These are phyloP conservation scores for Capillidium rhysosporum DNA, from an alignment of 371 early-diverging fungal species.

Conservation along the genomic window DNA sequence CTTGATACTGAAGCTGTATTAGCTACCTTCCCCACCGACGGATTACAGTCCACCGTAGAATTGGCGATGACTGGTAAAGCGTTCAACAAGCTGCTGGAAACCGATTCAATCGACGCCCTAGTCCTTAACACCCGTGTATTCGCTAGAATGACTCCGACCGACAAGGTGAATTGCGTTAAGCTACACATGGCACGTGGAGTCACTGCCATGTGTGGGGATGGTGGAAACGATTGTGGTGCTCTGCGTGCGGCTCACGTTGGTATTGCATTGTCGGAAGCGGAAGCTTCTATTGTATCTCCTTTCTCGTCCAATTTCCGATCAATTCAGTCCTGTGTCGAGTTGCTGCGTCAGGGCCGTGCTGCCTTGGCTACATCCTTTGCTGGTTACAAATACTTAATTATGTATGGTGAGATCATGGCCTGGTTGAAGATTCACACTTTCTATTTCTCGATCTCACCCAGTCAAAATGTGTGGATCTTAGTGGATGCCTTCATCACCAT, in stretches of 20 bases:
- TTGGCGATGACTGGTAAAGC: slow-evolving; percentile 56
- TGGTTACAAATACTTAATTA: slow-evolving; percentile 43
- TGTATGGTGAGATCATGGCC: slow-evolving; percentile 60
- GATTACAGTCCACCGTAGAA: slow-evolving; percentile 17
- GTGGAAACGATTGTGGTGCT: slow-evolving; percentile 92
- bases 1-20: slow-evolving; percentile 16
- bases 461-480: slow-evolving; percentile 44
- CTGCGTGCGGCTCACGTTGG: slow-evolving; percentile 82
- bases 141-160: slow-evolving; percentile 56
- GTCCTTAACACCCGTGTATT: slow-evolving; percentile 40
- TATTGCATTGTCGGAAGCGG: slow-evolving; percentile 72
- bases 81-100: slow-evolving; percentile 16
- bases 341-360: slow-evolving; percentile 49
- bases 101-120: slow-evolving; percentile 22
- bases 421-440: slow-evolving; percentile 36
- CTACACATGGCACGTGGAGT: slow-evolving; percentile 51
- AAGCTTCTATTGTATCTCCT: slow-evolving; percentile 72
- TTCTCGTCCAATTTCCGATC: slow-evolving; percentile 54
- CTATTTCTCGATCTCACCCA: slow-evolving; percentile 27
- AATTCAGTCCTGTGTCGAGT: slow-evolving; percentile 45
- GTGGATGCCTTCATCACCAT: slow-evolving; percentile 46
- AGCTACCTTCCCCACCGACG: slow-evolving; percentile 11
- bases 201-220: slow-evolving; percentile 88
- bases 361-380: slow-evolving; percentile 58
- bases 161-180: slow-evolving; percentile 46